A percentile compares a stretch with the other conserved stretches of the same genome.
These are phyloP conservation scores for Phytopythium montanum DNA, from an alignment of 352 stramenopile genomes.

Conservation along the genomic window DNA sequence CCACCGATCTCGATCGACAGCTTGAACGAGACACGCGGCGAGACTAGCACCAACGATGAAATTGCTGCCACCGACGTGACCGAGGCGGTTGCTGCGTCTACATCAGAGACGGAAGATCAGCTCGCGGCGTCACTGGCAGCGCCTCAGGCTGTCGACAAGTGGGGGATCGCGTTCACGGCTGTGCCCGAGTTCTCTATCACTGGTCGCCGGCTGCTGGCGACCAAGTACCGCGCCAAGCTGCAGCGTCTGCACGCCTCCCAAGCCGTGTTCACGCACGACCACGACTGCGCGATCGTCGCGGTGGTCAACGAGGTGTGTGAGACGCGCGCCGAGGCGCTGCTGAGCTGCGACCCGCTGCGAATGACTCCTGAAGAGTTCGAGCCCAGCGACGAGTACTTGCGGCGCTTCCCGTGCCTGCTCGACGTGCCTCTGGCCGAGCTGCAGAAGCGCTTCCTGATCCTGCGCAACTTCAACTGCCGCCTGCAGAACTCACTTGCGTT, in stretches of 20 bases:
- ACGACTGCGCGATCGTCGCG: conserved; percentile 73
- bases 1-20: conserved; percentile 18
- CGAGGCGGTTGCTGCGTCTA: neutral
- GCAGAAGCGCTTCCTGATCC: conserved; percentile 77
- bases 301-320: conserved; percentile 87
- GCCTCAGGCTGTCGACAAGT: conserved; percentile 52
- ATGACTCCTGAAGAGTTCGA: conserved; percentile 82
- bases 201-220: conserved; percentile 60
- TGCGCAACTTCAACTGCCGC: conserved; percentile 87
- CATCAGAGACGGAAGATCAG: neutral
- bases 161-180: conserved; percentile 83
- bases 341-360: conserved; percentile 80
- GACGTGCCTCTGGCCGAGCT: conserved; percentile 49
- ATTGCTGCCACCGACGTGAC: conserved; percentile 15
- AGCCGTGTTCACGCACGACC: conserved; percentile 52
- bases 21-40: conserved; percentile 42
- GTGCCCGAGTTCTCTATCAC: conserved; percentile 85
- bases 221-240: conserved; percentile 67
- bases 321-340: conserved; percentile 58
- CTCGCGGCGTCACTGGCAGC: conserved; percentile 11
- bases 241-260: conserved; percentile 63
- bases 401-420: conserved; percentile 39
- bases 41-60: conserved; percentile 36
- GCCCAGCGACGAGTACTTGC: conserved; percentile 61
- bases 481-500: conserved; percentile 84